These are phyloP conservation scores for Phoenix dactylifera DNA, from an alignment of 176 grass and related monocot genomes.

Conservation along the genomic window DNA sequence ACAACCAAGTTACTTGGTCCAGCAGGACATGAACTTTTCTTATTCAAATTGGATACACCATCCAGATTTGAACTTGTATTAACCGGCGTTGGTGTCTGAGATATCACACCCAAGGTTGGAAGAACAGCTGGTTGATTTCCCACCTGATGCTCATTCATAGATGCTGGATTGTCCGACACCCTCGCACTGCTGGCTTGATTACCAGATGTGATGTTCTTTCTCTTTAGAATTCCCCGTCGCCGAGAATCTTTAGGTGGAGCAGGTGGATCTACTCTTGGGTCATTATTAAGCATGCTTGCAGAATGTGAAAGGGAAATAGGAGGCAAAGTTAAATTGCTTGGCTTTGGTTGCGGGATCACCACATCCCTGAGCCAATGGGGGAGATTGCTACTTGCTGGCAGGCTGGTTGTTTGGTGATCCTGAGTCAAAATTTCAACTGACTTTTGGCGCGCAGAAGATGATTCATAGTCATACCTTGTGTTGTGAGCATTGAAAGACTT, in stretches of 20 bases:
- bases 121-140: not conserved
- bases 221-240: conserved; percentile 28
- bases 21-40: conserved; percentile 6
- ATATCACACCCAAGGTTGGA: not conserved
- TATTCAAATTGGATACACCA: conserved; percentile 33
- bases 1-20: conserved; percentile 17
- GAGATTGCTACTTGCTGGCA: conserved; percentile 25
- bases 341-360: not conserved
- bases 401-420: conserved; percentile 17
- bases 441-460: conserved; percentile 8
- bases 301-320: not conserved
- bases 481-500: conserved; percentile 26
- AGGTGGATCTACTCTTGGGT: conserved; percentile 21
- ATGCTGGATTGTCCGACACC: not conserved
- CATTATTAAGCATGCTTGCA: conserved; percentile 3
- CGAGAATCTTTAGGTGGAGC: conserved; percentile 20
- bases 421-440: conserved; percentile 12
- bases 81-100: conserved; percentile 12
- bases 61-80: conserved; percentile 25
- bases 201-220: conserved; percentile 17
- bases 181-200: not conserved
- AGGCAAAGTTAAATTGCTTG: conserved; percentile 11
- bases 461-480: conserved; percentile 32
- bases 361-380: conserved; percentile 66
- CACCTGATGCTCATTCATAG: not conserved